Evolutionary conservation across 179 eudicot genomes (phyloP).

Genomic region (Beta corolliflora): DNA sequence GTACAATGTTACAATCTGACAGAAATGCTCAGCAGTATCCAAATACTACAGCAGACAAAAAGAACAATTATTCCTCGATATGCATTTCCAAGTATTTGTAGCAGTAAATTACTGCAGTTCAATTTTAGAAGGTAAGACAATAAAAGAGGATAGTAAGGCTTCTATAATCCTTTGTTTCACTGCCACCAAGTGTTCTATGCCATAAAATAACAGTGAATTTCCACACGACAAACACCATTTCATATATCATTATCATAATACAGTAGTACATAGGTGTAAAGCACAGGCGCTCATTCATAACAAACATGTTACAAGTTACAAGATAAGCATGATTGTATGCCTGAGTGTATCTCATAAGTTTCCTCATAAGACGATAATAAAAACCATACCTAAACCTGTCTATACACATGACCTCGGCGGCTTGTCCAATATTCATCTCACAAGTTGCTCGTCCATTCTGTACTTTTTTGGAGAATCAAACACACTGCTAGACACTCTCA

Average conservation of each 20-base stretch:
- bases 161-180: background rate
- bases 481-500: conserved; percentile 47
- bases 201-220: background rate
- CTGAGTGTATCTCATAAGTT: conserved; percentile 12
- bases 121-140: background rate
- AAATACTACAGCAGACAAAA: background rate
- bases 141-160: background rate
- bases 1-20: background rate
- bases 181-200: background rate
- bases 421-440: conserved; percentile 33
- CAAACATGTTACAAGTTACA: conserved; percentile 20
- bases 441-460: conserved; percentile 39
- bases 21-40: background rate
- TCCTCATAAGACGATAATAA: conserved; percentile 11
- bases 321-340: conserved; percentile 22
- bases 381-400: conserved; percentile 33
- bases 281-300: conserved; percentile 18
- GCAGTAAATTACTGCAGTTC: background rate
- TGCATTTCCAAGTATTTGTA: background rate
- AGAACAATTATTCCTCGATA: background rate
- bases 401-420: conserved; percentile 15
- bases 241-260: conserved; percentile 28
- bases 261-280: conserved; percentile 23
- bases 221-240: conserved; percentile 19
- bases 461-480: conserved; percentile 36